phyloP scores from a whole-genome alignment of 164 flowering plant genomes.

The Macadamia integrifolia region DNA sequence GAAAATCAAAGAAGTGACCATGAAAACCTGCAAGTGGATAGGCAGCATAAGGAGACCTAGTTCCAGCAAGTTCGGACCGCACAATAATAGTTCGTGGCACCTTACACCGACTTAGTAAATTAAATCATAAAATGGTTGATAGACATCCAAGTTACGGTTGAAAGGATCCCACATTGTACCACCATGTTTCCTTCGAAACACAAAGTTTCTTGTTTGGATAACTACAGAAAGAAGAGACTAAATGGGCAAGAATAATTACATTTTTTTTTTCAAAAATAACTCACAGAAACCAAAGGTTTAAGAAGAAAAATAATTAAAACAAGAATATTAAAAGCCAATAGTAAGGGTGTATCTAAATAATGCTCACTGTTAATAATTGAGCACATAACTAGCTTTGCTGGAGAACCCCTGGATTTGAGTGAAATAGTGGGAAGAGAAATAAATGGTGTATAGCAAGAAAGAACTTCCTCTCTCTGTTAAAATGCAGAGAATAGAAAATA shows the following conservation, averaged over 20 bases:
- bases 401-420: conserved; percentile 7
- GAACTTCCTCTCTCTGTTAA: conserved; percentile 11
- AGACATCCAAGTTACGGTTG: conserved; percentile 11
- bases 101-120: conserved; percentile 11
- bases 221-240: conserved; percentile 13
- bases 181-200: conserved; percentile 14
- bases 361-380: conserved; percentile 17
- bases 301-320: background rate
- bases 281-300: too few species aligned
- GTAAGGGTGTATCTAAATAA: background rate
- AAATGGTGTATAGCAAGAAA: conserved; percentile 9
- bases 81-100: conserved; percentile 27
- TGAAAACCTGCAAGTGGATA: conserved; percentile 46
- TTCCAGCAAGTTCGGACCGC: conserved; percentile 46
- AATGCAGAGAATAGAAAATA: too few species aligned
- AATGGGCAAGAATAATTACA: background rate
- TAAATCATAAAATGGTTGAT: conserved; percentile 5
- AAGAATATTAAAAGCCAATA: background rate
- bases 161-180: background rate
- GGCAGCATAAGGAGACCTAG: conserved; percentile 39
- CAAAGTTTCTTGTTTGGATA: conserved; percentile 7
- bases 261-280: background rate
- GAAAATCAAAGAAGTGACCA: background rate
- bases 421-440: conserved; percentile 11
- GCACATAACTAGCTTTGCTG: conserved; percentile 1